A percentile compares a stretch with the other conserved stretches of the same genome.
Conservation (phyloP, 176 grass and related monocot genomes). For the Phoenix roebelenii region DNA sequence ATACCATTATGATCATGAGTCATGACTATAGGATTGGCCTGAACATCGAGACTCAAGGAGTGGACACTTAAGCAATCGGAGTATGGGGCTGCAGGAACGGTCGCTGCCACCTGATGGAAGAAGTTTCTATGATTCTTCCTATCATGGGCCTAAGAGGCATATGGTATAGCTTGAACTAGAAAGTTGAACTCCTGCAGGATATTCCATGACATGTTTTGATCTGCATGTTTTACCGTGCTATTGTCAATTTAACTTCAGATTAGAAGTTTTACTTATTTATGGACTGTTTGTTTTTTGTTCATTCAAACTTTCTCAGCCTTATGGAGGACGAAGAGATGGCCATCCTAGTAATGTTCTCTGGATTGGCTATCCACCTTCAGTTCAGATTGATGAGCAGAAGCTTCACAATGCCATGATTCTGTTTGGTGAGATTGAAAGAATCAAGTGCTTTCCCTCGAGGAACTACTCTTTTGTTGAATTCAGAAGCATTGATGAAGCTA, state of each 20-base stretch:
- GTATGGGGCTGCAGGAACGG: slow-evolving; percentile 8
- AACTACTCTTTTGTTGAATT: slow-evolving; percentile 91
- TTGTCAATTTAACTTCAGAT: no score
- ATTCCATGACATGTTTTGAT: slow-evolving; percentile 6
- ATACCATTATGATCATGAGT: slow-evolving; percentile 19
- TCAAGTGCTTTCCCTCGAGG: slow-evolving; percentile 54
- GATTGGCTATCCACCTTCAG: slow-evolving; percentile 64
- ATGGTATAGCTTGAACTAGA: slow-evolving; percentile 14
- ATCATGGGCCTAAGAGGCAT: slow-evolving; percentile 20
- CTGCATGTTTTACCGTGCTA: no score
- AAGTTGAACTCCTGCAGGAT: slow-evolving; percentile 13
- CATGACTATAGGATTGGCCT: slow-evolving; percentile 37
- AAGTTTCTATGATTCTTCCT: slow-evolving; percentile 31
- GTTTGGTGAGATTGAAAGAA: slow-evolving; percentile 66
- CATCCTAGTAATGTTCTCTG: slow-evolving; percentile 77
- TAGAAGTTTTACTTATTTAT: no score
- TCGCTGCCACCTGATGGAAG: slow-evolving; percentile 20
- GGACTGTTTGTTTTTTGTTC: slow-evolving; percentile 16
- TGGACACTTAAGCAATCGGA: slow-evolving; percentile 26
- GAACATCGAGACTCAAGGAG: slow-evolving; percentile 9
- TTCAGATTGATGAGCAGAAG: slow-evolving; percentile 56
- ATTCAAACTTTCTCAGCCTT: slow-evolving; percentile 20
- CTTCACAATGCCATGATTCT: slow-evolving; percentile 73
- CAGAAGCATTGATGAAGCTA: slow-evolving; percentile 53
- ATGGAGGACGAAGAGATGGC: slow-evolving; percentile 37